phyloP scores from a whole-genome alignment of 2,329 filamentous ascomycete genomes.

The Claviceps purpurea region DNA sequence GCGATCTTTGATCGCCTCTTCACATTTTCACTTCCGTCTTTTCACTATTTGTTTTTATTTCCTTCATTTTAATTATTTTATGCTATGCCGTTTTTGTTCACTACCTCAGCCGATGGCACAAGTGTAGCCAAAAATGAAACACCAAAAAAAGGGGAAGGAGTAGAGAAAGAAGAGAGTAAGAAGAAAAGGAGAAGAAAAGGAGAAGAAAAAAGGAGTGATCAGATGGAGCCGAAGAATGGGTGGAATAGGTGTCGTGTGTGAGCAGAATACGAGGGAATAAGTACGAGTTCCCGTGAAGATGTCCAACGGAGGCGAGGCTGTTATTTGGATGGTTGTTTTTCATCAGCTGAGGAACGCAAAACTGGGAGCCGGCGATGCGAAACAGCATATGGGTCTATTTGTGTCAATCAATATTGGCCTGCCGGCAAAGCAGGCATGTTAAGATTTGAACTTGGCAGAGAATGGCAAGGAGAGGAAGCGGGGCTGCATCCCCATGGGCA shows the following conservation, averaged over 20 bases:
- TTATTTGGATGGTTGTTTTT: background rate
- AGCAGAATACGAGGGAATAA: background rate
- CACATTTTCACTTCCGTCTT: background rate
- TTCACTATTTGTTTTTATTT: background rate
- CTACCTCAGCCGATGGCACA: no score
- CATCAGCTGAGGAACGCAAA: background rate
- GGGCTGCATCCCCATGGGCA: background rate
- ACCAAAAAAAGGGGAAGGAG: background rate
- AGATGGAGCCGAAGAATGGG: background rate
- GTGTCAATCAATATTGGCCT: background rate
- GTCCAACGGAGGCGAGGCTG: background rate
- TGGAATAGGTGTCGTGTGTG: background rate
- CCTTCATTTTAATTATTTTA: background rate
- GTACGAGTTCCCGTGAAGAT: background rate
- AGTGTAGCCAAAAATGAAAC: background rate
- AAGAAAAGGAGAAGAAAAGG: no score
- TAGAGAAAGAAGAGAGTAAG: background rate
- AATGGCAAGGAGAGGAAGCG: background rate
- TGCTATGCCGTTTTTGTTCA: background rate
- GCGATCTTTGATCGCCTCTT: background rate
- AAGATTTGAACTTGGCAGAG: background rate
- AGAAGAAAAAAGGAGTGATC: background rate
- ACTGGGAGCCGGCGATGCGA: background rate
- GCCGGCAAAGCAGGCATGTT: background rate
- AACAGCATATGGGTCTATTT: background rate